A percentile compares a stretch with the other conserved stretches of the same genome.
These are phyloP conservation scores for Arxiozyma slooffiae DNA, from an alignment of 1,139 yeast species.

Conservation along the genomic window DNA sequence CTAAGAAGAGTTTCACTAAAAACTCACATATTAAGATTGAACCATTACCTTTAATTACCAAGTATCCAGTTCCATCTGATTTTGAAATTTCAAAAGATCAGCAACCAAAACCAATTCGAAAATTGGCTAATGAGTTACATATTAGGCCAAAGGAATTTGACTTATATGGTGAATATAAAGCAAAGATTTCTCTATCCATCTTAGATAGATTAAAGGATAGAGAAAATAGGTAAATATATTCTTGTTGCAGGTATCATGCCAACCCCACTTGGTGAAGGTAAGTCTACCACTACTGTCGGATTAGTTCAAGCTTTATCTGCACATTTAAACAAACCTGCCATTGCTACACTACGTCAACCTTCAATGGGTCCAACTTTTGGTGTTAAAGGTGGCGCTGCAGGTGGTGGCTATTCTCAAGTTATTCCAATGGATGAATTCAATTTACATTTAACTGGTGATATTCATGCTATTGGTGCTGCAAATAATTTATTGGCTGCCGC, in stretches of 20 bases:
- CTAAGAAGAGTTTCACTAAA: constrained; percentile 38
- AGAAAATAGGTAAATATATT: constrained; percentile 76
- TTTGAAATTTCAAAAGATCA: constrained; percentile 67
- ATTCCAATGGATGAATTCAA: constrained; percentile 85
- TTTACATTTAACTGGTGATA: constrained; percentile 78
- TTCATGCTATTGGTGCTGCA: constrained; percentile 74
- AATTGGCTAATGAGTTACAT: constrained; percentile 57
- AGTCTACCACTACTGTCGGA: constrained; percentile 94
- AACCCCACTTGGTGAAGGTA: constrained; percentile 97
- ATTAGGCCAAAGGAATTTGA: constrained; percentile 55
- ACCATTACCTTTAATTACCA: constrained; percentile 42
- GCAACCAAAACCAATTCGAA: constrained; percentile 54
- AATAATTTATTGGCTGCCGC: constrained; percentile 75
- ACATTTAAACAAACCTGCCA: constrained; percentile 54
- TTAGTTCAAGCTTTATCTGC: constrained; percentile 76
- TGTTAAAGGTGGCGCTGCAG: constrained; percentile 84
- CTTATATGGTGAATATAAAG: constrained; percentile 64
- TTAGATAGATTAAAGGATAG: constrained; percentile 49
- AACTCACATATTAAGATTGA: constrained; percentile 44
- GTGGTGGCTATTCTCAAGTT: constrained; percentile 79
- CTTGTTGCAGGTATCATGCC: constrained; percentile 97
- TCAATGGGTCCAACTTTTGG: constrained; percentile 87
- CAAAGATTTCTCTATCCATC: constrained; percentile 56
- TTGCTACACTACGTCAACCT: constrained; percentile 78
- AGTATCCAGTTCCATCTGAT: constrained; percentile 64